phyloP scores from a whole-genome alignment of 805 yeast genomes.

The Candida ulmi region DNA sequence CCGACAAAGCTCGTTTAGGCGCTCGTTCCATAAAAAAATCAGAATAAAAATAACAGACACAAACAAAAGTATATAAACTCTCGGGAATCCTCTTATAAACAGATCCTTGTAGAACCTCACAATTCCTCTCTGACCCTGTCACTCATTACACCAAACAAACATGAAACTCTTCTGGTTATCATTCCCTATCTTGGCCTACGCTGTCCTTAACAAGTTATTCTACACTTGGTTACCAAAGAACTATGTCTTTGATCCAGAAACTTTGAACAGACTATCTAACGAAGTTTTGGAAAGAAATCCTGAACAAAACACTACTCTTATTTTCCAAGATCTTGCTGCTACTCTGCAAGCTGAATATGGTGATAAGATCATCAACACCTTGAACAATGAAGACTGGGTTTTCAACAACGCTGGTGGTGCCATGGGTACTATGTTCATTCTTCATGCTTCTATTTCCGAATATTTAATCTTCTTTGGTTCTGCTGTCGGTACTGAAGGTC shows the following conservation, averaged over 20 bases:
- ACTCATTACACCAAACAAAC: no score
- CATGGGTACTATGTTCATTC: slow-evolving; percentile 92
- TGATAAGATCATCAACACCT: slow-evolving; percentile 64
- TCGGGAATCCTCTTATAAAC: no score
- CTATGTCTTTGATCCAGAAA: slow-evolving; percentile 65
- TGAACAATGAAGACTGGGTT: slow-evolving; percentile 82
- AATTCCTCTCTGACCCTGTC: no score
- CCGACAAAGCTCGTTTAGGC: no score
- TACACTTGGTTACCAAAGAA: slow-evolving; percentile 63
- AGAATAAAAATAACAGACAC: no score
- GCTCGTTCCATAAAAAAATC: no score
- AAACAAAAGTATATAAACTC: no score
- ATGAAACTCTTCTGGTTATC: slow-evolving; percentile 16
- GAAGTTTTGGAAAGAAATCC: slow-evolving; percentile 48
- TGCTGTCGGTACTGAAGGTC: slow-evolving; percentile 94
- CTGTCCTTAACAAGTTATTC: slow-evolving; percentile 36
- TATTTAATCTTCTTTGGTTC: slow-evolving; percentile 91
- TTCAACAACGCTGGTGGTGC: slow-evolving; percentile 99
- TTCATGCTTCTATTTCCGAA: slow-evolving; percentile 92
- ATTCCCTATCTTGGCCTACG: slow-evolving; percentile 24
- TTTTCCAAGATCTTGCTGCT: slow-evolving; percentile 58
- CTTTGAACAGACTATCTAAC: slow-evolving; percentile 52
- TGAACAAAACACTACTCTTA: slow-evolving; percentile 53
- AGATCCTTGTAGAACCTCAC: not conserved
- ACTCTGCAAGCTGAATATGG: slow-evolving; percentile 64